Conservation (phyloP, 768 basidiomycete species). For the Auriscalpium orientale region DNA sequence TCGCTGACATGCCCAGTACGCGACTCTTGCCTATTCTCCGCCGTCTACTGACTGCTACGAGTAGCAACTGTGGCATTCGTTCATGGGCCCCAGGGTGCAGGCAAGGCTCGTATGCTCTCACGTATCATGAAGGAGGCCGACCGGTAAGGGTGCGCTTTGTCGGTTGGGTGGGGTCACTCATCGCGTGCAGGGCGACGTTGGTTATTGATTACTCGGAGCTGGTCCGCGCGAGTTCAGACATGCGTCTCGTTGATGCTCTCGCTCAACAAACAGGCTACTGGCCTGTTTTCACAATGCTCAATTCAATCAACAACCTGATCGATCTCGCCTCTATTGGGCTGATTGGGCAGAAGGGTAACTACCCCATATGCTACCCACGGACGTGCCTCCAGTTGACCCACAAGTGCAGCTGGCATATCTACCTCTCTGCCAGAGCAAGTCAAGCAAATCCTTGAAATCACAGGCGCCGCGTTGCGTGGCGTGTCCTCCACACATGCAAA, state of each 20-base stretch:
- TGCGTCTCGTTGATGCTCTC: slow-evolving; percentile 55
- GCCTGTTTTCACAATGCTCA: slow-evolving; percentile 82
- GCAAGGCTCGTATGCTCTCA: slow-evolving; percentile 58
- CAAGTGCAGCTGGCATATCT: slow-evolving; percentile 46
- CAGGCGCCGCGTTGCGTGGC: slow-evolving; percentile 59
- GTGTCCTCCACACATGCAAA: slow-evolving; percentile 47
- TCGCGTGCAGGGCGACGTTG: slow-evolving; percentile 30
- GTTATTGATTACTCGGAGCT: slow-evolving; percentile 81
- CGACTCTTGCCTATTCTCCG: background rate
- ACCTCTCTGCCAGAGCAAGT: slow-evolving; percentile 76
- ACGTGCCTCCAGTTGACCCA: no score
- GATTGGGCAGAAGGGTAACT: slow-evolving; percentile 87
- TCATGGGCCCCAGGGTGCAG: slow-evolving; percentile 80
- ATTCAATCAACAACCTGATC: slow-evolving; percentile 73
- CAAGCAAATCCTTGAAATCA: slow-evolving; percentile 76
- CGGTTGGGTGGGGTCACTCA: background rate
- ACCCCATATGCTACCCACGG: background rate
- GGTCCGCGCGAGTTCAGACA: slow-evolving; percentile 61
- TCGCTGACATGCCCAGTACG: slow-evolving; percentile 71
- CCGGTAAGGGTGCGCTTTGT: slow-evolving; percentile 33
- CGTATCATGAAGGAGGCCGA: slow-evolving; percentile 42
- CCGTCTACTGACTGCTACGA: slow-evolving; percentile 3
- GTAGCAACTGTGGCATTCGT: slow-evolving; percentile 70
- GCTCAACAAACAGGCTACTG: slow-evolving; percentile 84
- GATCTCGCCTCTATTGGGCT: slow-evolving; percentile 89